These are phyloP conservation scores for Diaporthe australafricana DNA, from an alignment of 2,329 filamentous ascomycete species.

Conservation along the genomic window DNA sequence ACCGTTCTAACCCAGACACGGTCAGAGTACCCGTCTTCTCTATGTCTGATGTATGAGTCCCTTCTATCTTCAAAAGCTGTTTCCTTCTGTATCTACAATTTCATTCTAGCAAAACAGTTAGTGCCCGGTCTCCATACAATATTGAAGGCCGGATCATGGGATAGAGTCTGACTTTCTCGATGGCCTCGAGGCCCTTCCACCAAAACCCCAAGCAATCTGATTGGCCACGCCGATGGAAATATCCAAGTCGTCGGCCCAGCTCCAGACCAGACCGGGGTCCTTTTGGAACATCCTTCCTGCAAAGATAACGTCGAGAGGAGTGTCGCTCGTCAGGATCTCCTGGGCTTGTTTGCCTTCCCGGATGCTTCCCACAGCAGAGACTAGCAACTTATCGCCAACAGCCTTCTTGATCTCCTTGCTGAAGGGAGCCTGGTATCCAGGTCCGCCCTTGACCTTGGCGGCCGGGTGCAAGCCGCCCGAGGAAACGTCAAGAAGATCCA, in stretches of 20 bases:
- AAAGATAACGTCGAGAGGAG: constrained; percentile 60
- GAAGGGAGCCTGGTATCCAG: constrained; percentile 78
- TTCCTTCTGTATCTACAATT: background rate
- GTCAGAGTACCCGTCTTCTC: background rate
- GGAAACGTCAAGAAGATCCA: constrained; percentile 82
- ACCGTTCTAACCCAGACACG: no score
- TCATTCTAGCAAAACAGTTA: constrained; percentile 7
- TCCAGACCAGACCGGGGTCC: constrained; percentile 67
- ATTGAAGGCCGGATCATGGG: background rate
- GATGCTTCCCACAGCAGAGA: constrained; percentile 63
- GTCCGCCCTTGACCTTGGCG: constrained; percentile 68
- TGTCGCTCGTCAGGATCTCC: constrained; percentile 55
- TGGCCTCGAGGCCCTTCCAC: constrained; percentile 44
- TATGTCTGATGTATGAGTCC: background rate
- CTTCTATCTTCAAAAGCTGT: background rate
- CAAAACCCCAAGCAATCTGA: constrained; percentile 69
- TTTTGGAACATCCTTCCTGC: constrained; percentile 68
- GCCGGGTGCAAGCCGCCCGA: constrained; percentile 72
- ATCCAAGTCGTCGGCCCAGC: constrained; percentile 65
- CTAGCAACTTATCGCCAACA: constrained; percentile 68
- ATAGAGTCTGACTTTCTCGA: constrained; percentile 28
- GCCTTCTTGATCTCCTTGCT: constrained; percentile 78
- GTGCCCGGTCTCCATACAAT: background rate
- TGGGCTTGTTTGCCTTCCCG: constrained; percentile 57
- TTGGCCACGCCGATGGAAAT: constrained; percentile 59